Conservation (phyloP, 1,139 yeast species). For the Candida albicans region DNA sequence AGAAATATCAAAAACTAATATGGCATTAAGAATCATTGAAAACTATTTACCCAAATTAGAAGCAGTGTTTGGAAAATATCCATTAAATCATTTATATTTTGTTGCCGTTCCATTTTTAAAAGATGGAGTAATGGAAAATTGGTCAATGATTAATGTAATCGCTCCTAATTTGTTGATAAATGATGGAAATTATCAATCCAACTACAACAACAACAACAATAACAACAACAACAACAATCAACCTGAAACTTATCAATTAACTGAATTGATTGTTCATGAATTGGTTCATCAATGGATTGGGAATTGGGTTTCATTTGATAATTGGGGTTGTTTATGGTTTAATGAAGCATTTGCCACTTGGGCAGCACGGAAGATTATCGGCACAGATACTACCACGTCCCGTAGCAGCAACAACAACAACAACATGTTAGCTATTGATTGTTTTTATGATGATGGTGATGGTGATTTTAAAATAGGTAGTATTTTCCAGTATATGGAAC, state of each 20-base stretch:
- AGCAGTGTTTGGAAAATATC: conserved; percentile 45
- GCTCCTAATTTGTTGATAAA: conserved; percentile 49
- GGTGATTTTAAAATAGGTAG: conserved; percentile 23
- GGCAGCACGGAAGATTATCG: conserved; percentile 33
- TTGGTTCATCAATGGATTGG: conserved; percentile 80
- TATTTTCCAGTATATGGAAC: conserved; percentile 27
- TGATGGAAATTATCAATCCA: conserved; percentile 24
- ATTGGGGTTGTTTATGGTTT: conserved; percentile 69
- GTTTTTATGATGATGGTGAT: conserved; percentile 27
- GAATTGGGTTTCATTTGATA: conserved; percentile 61
- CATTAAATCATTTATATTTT: conserved; percentile 62
- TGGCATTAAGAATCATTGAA: conserved; percentile 47
- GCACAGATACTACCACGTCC: conserved; percentile 15
- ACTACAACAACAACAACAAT: too few relatives aligned
- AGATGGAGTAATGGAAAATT: conserved; percentile 81
- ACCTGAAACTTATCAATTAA: conserved; percentile 29
- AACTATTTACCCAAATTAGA: conserved; percentile 48
- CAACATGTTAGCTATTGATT: conserved; percentile 42
- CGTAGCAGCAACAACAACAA: conserved; percentile 18
- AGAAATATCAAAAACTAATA: conserved; percentile 41
- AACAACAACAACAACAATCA: conserved; percentile 15
- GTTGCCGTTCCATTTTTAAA: conserved; percentile 66
- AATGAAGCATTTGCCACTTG: conserved; percentile 76
- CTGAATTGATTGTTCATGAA: conserved; percentile 67
- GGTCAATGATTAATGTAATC: conserved; percentile 65